phyloP scores from a whole-genome alignment of 2,329 filamentous ascomycete genomes.

The Tolypocladium nubicola region DNA sequence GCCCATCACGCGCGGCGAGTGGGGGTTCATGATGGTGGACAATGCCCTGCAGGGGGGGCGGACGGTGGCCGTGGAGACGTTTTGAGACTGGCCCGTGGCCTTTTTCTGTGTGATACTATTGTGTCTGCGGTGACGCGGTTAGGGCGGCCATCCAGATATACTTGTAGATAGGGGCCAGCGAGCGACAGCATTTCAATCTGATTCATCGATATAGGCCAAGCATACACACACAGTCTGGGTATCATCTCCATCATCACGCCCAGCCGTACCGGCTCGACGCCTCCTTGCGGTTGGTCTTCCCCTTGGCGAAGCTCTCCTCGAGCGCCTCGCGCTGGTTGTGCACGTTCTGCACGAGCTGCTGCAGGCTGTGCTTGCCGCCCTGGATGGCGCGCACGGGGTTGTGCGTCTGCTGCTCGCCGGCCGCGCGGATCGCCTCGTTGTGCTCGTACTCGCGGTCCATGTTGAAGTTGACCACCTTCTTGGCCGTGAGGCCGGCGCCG shows the following conservation, averaged over 20 bases:
- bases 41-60: slow-evolving; percentile 30
- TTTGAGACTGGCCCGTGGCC: slow-evolving; percentile 17
- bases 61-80: slow-evolving; percentile 42
- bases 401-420: slow-evolving; percentile 61
- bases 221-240: background rate
- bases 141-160: background rate
- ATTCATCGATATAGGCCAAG: background rate
- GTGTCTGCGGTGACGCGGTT: background rate
- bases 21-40: slow-evolving; percentile 48
- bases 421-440: slow-evolving; percentile 66
- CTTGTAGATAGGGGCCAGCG: background rate
- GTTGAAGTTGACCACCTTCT: slow-evolving; percentile 77
- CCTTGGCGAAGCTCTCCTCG: slow-evolving; percentile 83
- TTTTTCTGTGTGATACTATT: background rate
- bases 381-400: slow-evolving; percentile 80
- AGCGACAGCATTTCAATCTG: background rate
- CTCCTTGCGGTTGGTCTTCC: slow-evolving; percentile 69
- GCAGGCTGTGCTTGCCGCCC: slow-evolving; percentile 74
- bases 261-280: slow-evolving; percentile 79
- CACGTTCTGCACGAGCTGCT: slow-evolving; percentile 77
- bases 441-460: slow-evolving; percentile 77
- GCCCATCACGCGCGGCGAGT: slow-evolving; percentile 50
- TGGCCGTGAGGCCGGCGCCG: slow-evolving; percentile 26
- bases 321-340: slow-evolving; percentile 75
- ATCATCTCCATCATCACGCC: slow-evolving; percentile 17